Evolutionary conservation across 306 rosid species (phyloP).

Genomic region (Dryas octopetala): DNA sequence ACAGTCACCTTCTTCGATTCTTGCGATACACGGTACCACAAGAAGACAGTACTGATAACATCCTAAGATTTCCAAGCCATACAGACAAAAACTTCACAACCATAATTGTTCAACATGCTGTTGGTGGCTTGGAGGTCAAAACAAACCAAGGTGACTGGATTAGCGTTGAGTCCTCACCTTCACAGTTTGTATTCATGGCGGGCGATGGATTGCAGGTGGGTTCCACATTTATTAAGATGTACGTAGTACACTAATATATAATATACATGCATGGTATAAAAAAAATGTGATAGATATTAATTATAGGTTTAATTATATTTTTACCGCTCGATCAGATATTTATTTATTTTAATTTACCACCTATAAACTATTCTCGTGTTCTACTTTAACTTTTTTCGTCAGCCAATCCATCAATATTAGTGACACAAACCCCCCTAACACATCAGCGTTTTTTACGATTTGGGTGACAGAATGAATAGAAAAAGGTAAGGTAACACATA

Average conservation of each 20-base stretch:
- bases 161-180: background rate
- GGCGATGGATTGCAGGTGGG: slow-evolving; percentile 13
- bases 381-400: too few species aligned
- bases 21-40: background rate
- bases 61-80: background rate
- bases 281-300: too few species aligned
- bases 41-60: background rate
- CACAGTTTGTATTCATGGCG: slow-evolving; percentile 18
- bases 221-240: background rate
- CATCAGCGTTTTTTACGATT: too few species aligned
- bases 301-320: too few species aligned
- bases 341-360: too few species aligned
- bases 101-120: background rate
- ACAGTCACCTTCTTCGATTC: background rate
- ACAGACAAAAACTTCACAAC: slow-evolving; percentile 3
- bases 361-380: too few species aligned
- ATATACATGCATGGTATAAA: too few species aligned
- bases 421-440: too few species aligned
- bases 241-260: background rate
- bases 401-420: too few species aligned
- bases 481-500: too few species aligned
- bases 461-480: too few species aligned
- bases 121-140: slow-evolving; percentile 13
- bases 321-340: too few species aligned
- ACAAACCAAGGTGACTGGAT: slow-evolving; percentile 15